Evolutionary conservation across 345 rosid genomes (phyloP).

Genomic region (Syzygium oleosum): DNA sequence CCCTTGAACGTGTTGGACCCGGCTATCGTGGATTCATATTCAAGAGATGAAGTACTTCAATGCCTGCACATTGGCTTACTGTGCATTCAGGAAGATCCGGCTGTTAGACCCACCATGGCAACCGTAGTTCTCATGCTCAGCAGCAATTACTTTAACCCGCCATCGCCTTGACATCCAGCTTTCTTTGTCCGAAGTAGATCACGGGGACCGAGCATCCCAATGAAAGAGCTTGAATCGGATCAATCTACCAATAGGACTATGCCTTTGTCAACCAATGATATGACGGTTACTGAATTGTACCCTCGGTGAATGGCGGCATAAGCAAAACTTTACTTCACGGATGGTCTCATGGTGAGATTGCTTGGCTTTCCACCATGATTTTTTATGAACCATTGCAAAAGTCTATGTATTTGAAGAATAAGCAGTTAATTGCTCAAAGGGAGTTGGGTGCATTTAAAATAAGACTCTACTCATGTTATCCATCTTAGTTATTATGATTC

Average conservation of each 20-base stretch:
- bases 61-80: constrained; percentile 21
- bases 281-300: constrained; percentile 21
- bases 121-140: constrained; percentile 10
- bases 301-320: constrained; percentile 14
- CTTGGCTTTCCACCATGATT: background rate
- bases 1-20: constrained; percentile 9
- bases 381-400: background rate
- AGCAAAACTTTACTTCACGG: background rate
- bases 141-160: constrained; percentile 1
- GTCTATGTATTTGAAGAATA: background rate
- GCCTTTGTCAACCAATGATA: constrained; percentile 19
- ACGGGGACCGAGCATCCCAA: background rate
- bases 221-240: background rate
- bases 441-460: background rate
- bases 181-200: background rate
- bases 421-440: background rate
- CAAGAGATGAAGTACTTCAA: constrained; percentile 13
- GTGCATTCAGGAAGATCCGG: constrained; percentile 18
- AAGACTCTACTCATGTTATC: background rate
- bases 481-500: background rate
- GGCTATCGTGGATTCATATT: constrained; percentile 1
- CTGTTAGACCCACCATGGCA: constrained; percentile 20
- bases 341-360: background rate
- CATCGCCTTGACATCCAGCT: constrained; percentile 9
- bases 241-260: constrained; percentile 6